These are phyloP conservation scores for Yamadazyma sp. DNA, from an alignment of 805 yeast genomes.

Conservation along the genomic window DNA sequence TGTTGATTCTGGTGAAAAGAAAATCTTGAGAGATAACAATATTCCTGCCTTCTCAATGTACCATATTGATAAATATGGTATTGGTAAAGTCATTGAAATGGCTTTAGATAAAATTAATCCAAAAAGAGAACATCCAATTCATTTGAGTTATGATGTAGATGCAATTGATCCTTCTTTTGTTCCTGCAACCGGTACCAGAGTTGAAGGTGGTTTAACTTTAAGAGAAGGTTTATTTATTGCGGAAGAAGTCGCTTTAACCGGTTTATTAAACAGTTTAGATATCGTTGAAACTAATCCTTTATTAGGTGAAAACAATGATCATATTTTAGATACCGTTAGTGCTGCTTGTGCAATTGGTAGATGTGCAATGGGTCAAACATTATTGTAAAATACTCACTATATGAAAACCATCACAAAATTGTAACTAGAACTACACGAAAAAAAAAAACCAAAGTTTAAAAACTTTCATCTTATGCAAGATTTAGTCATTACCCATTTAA, in stretches of 20 bases:
- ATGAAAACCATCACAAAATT: too few species aligned
- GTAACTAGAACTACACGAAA: too few species aligned
- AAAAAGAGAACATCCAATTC: constrained; percentile 65
- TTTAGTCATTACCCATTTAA: too few species aligned
- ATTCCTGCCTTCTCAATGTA: constrained; percentile 92
- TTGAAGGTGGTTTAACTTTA: constrained; percentile 90
- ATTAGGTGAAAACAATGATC: constrained; percentile 72
- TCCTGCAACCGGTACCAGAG: constrained; percentile 98
- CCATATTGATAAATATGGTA: constrained; percentile 92
- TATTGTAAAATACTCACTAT: too few species aligned
- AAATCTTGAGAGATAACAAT: constrained; percentile 62
- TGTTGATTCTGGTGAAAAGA: constrained; percentile 83
- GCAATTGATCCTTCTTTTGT: constrained; percentile 93
- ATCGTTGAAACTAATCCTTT: constrained; percentile 92
- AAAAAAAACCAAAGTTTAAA: too few species aligned
- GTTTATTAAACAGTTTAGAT: constrained; percentile 84
- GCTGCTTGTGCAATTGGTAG: constrained; percentile 90
- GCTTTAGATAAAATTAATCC: constrained; percentile 81
- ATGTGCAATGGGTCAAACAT: constrained; percentile 92
- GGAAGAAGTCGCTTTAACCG: constrained; percentile 88
- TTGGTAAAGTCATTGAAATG: constrained; percentile 86
- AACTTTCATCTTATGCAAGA: too few species aligned
- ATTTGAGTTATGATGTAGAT: constrained; percentile 92
- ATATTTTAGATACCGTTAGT: constrained; percentile 78
- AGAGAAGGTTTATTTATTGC: constrained; percentile 92